phyloP scores from a whole-genome alignment of 768 basidiomycete genomes.

The Phanerodontia chrysosporium region DNA sequence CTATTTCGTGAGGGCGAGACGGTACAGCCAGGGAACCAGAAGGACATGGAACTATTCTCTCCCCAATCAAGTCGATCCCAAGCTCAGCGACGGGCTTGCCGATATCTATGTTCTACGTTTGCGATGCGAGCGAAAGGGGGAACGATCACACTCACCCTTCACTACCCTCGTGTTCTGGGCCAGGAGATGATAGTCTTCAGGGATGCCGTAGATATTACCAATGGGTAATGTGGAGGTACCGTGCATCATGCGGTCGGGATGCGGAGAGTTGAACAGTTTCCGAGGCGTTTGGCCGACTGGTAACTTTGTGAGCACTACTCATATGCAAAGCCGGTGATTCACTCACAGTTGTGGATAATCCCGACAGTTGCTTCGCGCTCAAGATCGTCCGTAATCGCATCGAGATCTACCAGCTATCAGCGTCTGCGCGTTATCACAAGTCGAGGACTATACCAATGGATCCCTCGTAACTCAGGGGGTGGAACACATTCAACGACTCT shows the following conservation, averaged over 20 bases:
- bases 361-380: slow-evolving; percentile 92
- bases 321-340: background rate
- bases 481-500: slow-evolving; percentile 78
- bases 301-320: background rate
- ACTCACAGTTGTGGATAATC: slow-evolving; percentile 89
- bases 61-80: slow-evolving; percentile 51
- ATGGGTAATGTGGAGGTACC: slow-evolving; percentile 72
- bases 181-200: slow-evolving; percentile 76
- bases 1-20: slow-evolving; percentile 57
- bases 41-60: slow-evolving; percentile 59
- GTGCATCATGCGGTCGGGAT: slow-evolving; percentile 71
- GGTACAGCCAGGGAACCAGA: slow-evolving; percentile 52
- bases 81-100: slow-evolving; percentile 46
- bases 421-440: background rate
- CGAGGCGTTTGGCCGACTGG: slow-evolving; percentile 89
- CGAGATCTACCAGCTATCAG: slow-evolving; percentile 54
- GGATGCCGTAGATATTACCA: slow-evolving; percentile 69
- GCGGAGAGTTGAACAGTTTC: slow-evolving; percentile 73
- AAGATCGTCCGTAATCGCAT: slow-evolving; percentile 77
- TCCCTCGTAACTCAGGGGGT: slow-evolving; percentile 91
- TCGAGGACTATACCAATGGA: slow-evolving; percentile 53
- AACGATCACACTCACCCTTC: slow-evolving; percentile 44
- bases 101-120: slow-evolving; percentile 43
- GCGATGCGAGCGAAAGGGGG: background rate
- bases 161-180: slow-evolving; percentile 51